Conservation (phyloP, 345 rosid genomes). For the Pistacia integerrima region DNA sequence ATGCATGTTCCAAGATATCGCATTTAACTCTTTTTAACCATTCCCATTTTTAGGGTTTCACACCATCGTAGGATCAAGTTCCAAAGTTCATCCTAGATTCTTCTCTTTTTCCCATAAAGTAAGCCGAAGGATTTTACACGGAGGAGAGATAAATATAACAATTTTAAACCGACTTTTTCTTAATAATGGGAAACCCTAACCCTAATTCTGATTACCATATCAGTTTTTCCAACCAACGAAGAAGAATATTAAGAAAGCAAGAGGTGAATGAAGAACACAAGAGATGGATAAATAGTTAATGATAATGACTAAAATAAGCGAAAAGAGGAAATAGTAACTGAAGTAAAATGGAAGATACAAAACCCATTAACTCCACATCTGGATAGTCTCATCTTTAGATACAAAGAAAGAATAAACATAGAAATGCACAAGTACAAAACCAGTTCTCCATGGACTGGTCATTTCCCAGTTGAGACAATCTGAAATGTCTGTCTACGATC, state of each 20-base stretch:
- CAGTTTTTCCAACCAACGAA: conserved; percentile 7
- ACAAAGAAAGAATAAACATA: conserved; percentile 33
- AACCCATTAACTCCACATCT: conserved; percentile 26
- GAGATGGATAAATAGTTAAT: neutral
- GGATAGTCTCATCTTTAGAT: conserved; percentile 21
- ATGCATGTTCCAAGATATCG: conserved; percentile 17
- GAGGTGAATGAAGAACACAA: neutral
- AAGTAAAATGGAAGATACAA: conserved; percentile 16
- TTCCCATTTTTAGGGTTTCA: conserved; percentile 18
- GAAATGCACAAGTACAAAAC: conserved; percentile 2
- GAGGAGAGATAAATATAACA: too few relatives aligned
- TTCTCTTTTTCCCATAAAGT: conserved; percentile 19
- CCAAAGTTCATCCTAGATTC: conserved; percentile 20
- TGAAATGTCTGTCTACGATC: conserved; percentile 12
- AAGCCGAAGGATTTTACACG: neutral
- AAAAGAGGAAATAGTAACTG: neutral
- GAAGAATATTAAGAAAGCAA: neutral
- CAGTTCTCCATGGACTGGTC: conserved; percentile 15
- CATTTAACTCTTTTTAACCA: neutral
- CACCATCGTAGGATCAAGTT: conserved; percentile 11
- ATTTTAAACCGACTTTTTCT: conserved; percentile 10
- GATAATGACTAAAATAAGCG: neutral
- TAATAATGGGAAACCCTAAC: conserved; percentile 44
- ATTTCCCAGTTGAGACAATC: neutral
- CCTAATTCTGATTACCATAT: conserved; percentile 30